Evolutionary conservation across 805 yeast species (phyloP).

Genomic region (Schizosaccharomyces cryophilus): DNA sequence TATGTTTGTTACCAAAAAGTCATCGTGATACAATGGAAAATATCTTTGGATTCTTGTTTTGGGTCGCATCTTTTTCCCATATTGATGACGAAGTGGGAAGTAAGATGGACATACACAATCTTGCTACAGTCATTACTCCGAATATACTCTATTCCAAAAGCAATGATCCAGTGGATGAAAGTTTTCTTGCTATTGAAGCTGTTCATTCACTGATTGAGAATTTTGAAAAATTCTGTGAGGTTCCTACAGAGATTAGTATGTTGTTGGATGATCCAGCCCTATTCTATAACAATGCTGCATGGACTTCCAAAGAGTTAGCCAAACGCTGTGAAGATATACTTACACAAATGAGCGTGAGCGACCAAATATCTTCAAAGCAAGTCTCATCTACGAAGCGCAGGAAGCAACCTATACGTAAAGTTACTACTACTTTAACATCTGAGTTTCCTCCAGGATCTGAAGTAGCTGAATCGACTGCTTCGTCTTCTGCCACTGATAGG

Average conservation of each 20-base stretch:
- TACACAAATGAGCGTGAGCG: not conserved
- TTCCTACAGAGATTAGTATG: conserved; percentile 40
- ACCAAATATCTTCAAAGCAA: not conserved
- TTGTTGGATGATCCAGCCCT: conserved; percentile 23
- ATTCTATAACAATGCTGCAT: conserved; percentile 7
- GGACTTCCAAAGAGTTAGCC: conserved; percentile 12
- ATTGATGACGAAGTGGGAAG: conserved; percentile 77
- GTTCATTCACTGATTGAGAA: conserved; percentile 59
- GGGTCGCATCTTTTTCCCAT: conserved; percentile 91
- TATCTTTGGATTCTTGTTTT: conserved; percentile 56
- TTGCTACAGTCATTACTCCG: conserved; percentile 90
- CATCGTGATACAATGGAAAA: conserved; percentile 77
- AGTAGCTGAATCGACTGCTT: not conserved
- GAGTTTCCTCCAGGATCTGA: not conserved
- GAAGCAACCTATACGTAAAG: not conserved
- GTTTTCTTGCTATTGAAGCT: conserved; percentile 69
- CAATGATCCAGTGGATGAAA: conserved; percentile 11
- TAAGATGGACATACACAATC: conserved; percentile 85
- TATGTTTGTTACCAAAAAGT: conserved; percentile 54
- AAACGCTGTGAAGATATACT: conserved; percentile 8
- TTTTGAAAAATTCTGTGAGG: conserved; percentile 52
- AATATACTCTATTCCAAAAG: conserved; percentile 37
- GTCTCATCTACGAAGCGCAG: not conserved
- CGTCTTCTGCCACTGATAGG: not conserved
- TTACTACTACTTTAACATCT: not conserved